Evolutionary conservation across 2,329 filamentous ascomycete species (phyloP).

Genomic region (Davidsoniella virescens): DNA sequence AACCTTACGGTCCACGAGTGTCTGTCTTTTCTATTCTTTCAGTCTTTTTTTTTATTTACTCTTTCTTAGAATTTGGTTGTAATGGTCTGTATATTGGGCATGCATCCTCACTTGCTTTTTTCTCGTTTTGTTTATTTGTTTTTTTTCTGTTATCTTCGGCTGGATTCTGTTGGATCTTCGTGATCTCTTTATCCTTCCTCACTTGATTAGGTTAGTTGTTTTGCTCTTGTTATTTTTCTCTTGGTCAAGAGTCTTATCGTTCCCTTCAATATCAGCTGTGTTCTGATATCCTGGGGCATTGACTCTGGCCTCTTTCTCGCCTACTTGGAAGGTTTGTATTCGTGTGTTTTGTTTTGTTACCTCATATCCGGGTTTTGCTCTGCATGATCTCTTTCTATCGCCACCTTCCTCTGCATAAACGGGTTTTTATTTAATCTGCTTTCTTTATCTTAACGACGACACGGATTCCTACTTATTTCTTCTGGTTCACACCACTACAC

Average conservation of each 20-base stretch:
- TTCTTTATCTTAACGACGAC: not conserved
- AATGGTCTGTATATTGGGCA: not conserved
- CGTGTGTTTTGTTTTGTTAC: not conserved
- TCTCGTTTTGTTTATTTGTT: not conserved
- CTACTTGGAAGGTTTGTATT: not conserved
- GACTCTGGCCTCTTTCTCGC: not conserved
- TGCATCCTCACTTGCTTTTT: conserved; percentile 3
- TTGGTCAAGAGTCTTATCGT: not conserved
- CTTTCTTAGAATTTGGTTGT: conserved; percentile 5
- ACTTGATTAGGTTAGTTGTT: conserved; percentile 1
- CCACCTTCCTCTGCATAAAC: too few relatives aligned
- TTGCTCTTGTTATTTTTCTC: not conserved
- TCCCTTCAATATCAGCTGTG: not conserved
- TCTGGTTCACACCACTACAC: not conserved
- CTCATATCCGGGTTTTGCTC: not conserved
- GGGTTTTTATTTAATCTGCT: not conserved
- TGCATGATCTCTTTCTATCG: not conserved
- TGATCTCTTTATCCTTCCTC: not conserved
- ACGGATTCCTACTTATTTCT: not conserved
- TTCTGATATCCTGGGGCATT: too few relatives aligned
- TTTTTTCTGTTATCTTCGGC: not conserved
- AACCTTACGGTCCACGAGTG: not conserved
- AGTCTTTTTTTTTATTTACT: conserved; percentile 1
- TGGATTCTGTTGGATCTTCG: not conserved
- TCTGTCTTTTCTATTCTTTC: not conserved